Base-by-base conservation (phyloP, 305 asterid species). In the Galium porrigens region DNA sequence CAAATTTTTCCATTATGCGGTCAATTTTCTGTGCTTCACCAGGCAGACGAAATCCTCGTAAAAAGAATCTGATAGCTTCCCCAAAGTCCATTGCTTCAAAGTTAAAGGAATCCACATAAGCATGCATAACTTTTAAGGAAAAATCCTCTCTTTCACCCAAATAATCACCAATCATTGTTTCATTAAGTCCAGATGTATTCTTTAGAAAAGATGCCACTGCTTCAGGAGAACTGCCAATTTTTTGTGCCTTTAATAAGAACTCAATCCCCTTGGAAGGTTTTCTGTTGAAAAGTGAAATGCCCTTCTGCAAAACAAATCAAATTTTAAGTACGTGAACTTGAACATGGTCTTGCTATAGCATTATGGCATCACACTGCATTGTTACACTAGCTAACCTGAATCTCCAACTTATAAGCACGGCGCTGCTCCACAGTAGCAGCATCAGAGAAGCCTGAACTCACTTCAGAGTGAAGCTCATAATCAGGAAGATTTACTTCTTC, bases 1-100 rank as follows among this genome's bases (percentile, higher is more conserved):
- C 99, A 87, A 92, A 92, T 74, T 92, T 92, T 77, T 92, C 99
- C 99, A 92, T 92, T 76, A 92, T 87, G 54, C 97, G 94, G 69
- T 92, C 99, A 39, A 92, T 92, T 80, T 92, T 92, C 76, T 92
- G 99, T 58, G 99, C 97, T 80, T 92, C 99, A 58, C 99, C 99
- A 66, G 99, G 99, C 64, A 92, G 82, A 68, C 99, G 87, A 73
- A 92, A 92, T 64, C 99, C 97, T 80, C 94, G 78, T 39, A 92
- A 80, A 81, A 92, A 92, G 77, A 84, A 87, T 74, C 99, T 83
- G 76, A 92, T 87, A 65, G 99, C 95, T 76, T 85, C 95, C 63
- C 95, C 99, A 77, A 92, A 92, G 74, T 84, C 86, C 96, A 89
- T 89, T 66, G 78, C 84, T 66, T 80, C 94, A 69, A 92, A 92